A percentile compares a stretch with the other conserved stretches of the same genome.
Conservation (phyloP, 768 basidiomycete genomes). For the Phanerochaete carnosa region DNA sequence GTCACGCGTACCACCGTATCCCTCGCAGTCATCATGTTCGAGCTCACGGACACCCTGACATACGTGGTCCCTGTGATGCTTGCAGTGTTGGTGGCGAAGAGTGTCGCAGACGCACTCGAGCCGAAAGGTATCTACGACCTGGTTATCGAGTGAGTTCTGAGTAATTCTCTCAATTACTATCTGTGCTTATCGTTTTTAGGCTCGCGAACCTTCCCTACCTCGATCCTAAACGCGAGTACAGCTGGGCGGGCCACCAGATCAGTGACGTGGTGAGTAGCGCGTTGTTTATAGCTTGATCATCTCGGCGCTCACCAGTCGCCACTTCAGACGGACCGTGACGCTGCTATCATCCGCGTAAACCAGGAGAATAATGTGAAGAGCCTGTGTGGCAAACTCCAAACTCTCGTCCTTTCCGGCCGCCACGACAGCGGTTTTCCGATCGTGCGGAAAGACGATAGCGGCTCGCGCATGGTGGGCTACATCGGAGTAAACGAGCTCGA, state of each 20-base stretch:
- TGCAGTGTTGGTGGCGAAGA: slow-evolving; percentile 85
- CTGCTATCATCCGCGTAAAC: slow-evolving; percentile 71
- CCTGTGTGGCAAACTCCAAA: slow-evolving; percentile 67
- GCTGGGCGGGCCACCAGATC: slow-evolving; percentile 78
- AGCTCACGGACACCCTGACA: slow-evolving; percentile 82
- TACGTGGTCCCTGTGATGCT: slow-evolving; percentile 92
- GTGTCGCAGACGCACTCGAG: slow-evolving; percentile 82
- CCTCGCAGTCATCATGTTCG: slow-evolving; percentile 94
- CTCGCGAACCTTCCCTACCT: slow-evolving; percentile 89
- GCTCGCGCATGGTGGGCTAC: slow-evolving; percentile 78
- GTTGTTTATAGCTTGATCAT: not conserved
- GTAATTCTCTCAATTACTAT: not conserved
- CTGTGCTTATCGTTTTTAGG: slow-evolving; percentile 30
- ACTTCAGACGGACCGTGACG: slow-evolving; percentile 60
- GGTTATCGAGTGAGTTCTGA: slow-evolving; percentile 67
- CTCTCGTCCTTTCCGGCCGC: slow-evolving; percentile 52
- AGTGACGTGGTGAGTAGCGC: slow-evolving; percentile 67
- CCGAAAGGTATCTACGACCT: slow-evolving; percentile 97
- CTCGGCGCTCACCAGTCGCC: not conserved
- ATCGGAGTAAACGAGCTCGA: slow-evolving; percentile 92
- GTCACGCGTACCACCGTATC: slow-evolving; percentile 95
- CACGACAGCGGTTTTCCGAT: slow-evolving; percentile 89
- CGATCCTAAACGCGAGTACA: slow-evolving; percentile 85
- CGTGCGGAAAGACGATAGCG: slow-evolving; percentile 48
- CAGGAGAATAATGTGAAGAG: slow-evolving; percentile 71